A percentile compares a stretch with the other conserved stretches of the same genome.
These are phyloP conservation scores for Protoeuglena noctilucae DNA, from an alignment of 139 green algal genomes.

Conservation along the genomic window DNA sequence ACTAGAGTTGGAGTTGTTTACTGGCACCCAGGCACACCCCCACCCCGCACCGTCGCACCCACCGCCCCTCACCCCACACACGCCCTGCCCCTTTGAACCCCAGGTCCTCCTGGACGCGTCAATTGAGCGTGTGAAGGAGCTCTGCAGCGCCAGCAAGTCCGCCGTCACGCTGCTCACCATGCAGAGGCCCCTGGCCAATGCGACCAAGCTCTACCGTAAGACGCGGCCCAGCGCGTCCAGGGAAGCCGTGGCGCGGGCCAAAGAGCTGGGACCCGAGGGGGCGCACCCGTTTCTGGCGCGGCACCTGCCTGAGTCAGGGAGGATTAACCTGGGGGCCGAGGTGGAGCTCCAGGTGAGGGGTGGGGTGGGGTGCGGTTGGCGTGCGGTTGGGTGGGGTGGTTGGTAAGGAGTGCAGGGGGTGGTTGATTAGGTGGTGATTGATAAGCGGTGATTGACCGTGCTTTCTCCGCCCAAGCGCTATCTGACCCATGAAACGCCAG, in stretches of 20 bases:
- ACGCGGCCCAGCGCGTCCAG: constrained; percentile 55
- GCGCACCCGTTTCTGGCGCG: constrained; percentile 59
- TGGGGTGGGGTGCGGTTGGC: too few relatives aligned
- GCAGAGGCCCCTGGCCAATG: constrained; percentile 39
- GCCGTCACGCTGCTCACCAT: constrained; percentile 28
- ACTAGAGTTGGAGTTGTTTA: too few relatives aligned
- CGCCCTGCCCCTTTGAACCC: background rate
- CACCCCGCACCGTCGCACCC: constrained; percentile 1
- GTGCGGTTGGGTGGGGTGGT: too few relatives aligned
- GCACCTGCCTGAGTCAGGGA: constrained; percentile 18
- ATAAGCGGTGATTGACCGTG: background rate
- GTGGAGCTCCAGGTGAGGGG: background rate
- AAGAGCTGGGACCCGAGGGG: constrained; percentile 37
- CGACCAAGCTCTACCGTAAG: constrained; percentile 69
- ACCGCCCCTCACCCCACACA: background rate
- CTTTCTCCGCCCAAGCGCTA: too few relatives aligned
- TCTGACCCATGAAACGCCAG: too few relatives aligned
- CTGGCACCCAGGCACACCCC: too few relatives aligned
- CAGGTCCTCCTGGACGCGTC: constrained; percentile 37
- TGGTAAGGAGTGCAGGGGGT: too few relatives aligned
- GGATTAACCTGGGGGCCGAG: background rate
- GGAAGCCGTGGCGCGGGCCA: constrained; percentile 50
- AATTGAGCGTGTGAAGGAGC: constrained; percentile 37
- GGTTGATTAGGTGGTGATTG: too few relatives aligned
- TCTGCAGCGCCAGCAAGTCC: constrained; percentile 14